phyloP scores from a whole-genome alignment of 2,329 filamentous ascomycete species.

The Acrocalymma vagum region DNA sequence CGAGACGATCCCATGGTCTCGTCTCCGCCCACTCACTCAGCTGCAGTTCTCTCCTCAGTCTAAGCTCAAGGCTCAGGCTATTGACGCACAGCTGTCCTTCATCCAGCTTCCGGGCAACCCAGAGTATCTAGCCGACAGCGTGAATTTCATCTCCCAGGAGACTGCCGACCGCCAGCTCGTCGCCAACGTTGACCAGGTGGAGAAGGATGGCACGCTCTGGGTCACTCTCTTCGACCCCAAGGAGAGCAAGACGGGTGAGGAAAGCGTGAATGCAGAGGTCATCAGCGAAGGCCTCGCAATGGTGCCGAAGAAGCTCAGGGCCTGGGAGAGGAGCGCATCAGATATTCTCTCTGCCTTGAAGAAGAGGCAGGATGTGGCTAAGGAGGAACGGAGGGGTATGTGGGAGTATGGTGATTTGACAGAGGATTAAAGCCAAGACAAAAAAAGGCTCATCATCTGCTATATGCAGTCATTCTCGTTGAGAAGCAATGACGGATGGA shows the following conservation, averaged over 20 bases:
- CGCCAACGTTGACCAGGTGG: conserved; percentile 87
- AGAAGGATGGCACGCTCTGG: conserved; percentile 81
- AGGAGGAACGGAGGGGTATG: conserved; percentile 82
- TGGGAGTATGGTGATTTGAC: conserved; percentile 99
- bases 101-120: conserved; percentile 83
- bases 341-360: conserved; percentile 76
- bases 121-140: conserved; percentile 85
- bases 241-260: conserved; percentile 66
- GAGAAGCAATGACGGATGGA: too few species aligned
- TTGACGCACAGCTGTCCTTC: conserved; percentile 87
- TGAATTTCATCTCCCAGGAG: conserved; percentile 76
- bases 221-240: conserved; percentile 88
- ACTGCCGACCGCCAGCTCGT: conserved; percentile 82
- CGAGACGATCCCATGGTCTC: conserved; percentile 85
- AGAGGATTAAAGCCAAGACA: conserved; percentile 66
- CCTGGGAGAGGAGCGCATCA: conserved; percentile 83
- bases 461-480: too few species aligned
- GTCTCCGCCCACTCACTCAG: conserved; percentile 81
- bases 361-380: conserved; percentile 79
- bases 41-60: conserved; percentile 76
- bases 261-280: conserved; percentile 90
- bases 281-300: conserved; percentile 85
- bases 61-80: conserved; percentile 85
- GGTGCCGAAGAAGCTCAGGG: conserved; percentile 90
- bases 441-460: too few species aligned